Base-by-base conservation (phyloP, 495 filamentous ascomycete species). In the Echria macrotheca region DNA sequence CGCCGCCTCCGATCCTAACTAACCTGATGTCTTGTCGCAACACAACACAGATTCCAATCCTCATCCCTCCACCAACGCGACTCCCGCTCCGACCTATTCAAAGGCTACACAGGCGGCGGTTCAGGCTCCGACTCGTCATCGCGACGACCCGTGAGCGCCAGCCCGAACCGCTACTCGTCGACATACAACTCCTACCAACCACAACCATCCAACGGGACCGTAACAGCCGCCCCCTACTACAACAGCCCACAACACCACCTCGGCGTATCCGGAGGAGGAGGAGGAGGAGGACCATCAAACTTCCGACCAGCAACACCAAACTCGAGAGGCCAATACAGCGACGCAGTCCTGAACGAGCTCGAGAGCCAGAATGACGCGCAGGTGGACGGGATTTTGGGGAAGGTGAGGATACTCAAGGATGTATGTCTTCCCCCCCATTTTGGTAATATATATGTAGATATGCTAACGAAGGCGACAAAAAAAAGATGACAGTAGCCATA, bases 291-390 rank as follows among this genome's bases (percentile, higher is more conserved):
- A n/a, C n/a, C n/a, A n/a, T n/a, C n/a, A n/a, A n/a, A 64, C 18
- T 80, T 63, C 42, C 61, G 69, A 37, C 68, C 80, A 32, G 93
- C 89, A 50, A 96, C 91, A 42, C 91, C 91, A 51, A 90, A 96
- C 69, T 77, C 77, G 9, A 58, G 86, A 63, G 93, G 94, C 42
- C 91, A 96, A 66, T 97, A 97, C 68, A 89, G 83, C 53, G 90
- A 94, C 55, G 87, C 89, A 32, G 89, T 96, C 44, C 80, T 97
- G 18, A 89, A 87, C 60, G 89, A 93, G 64, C 79, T 98, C 18
- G 94, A 98, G 67, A 89, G 84, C 54, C 94, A 97, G 67, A 98
- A 97, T 61, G 94, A 97, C 57, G 70, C 80, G 45, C 86, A 96
- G 57, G 82, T 97, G 14, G 87, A 91, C 54, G 89, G 91, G 25